Evolutionary conservation across 2,329 filamentous ascomycete genomes (phyloP).

Genomic region (Penicillium sp.): DNA sequence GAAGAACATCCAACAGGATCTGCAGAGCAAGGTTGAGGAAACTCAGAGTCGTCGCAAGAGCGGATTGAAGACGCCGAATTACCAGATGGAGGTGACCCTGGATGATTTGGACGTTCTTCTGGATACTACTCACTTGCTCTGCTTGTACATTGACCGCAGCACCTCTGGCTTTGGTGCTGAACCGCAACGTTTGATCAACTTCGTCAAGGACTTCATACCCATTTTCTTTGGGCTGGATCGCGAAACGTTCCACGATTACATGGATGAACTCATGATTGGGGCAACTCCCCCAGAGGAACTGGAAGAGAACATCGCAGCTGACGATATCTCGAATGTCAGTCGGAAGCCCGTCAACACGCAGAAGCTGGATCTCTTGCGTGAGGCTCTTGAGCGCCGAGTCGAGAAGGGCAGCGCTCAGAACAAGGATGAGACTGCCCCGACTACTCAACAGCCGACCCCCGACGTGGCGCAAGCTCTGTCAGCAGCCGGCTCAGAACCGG

Average conservation of each 20-base stretch:
- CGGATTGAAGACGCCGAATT: slow-evolving; percentile 58
- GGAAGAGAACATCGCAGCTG: slow-evolving; percentile 65
- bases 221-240: slow-evolving; percentile 73
- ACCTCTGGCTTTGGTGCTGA: slow-evolving; percentile 56
- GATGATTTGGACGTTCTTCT: slow-evolving; percentile 65
- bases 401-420: slow-evolving; percentile 67
- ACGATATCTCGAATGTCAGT: slow-evolving; percentile 66
- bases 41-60: slow-evolving; percentile 69
- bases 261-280: slow-evolving; percentile 66
- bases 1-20: slow-evolving; percentile 84
- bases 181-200: slow-evolving; percentile 69
- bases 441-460: slow-evolving; percentile 84
- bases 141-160: slow-evolving; percentile 48
- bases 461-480: slow-evolving; percentile 54
- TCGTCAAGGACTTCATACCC: slow-evolving; percentile 73
- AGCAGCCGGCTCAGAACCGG: slow-evolving; percentile 49
- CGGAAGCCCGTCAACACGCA: slow-evolving; percentile 64
- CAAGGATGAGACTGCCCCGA: slow-evolving; percentile 75
- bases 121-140: slow-evolving; percentile 49
- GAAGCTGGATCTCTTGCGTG: slow-evolving; percentile 74
- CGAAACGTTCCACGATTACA: slow-evolving; percentile 64
- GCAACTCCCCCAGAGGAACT: slow-evolving; percentile 73
- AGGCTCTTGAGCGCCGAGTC: slow-evolving; percentile 76
- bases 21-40: slow-evolving; percentile 90
- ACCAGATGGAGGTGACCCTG: slow-evolving; percentile 76